Evolutionary conservation across 495 filamentous ascomycete genomes (phyloP), one percentile per base, ranked within the genome.

Genomic region (Aspergillus sparsus): DNA sequence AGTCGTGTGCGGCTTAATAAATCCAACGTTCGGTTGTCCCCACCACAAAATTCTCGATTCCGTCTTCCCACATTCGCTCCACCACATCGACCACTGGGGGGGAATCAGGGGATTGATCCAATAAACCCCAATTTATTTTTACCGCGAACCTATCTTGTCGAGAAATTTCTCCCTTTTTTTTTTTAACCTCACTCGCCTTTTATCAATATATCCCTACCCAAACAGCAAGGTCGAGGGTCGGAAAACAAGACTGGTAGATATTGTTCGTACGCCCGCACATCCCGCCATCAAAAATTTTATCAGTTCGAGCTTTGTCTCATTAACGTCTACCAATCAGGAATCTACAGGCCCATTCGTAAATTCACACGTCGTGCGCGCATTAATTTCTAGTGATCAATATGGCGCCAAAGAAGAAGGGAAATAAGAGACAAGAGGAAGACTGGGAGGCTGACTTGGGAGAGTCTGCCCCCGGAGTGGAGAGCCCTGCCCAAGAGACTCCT

Each of bases 381-480:
- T n/a, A 41, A 41, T 15, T 47, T 35, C 11, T 15, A 27, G 21
- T 27, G 21, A 27, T 21, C 59, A 69, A 60, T 11, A 69, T 97
- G 93, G 80, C 92, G 64, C 92, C 93, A 42, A 97, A 96, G 79
- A 96, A 95, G 82, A 94, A 96, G 82, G 88, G 86, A 74, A 88
- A 87, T 72, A 96, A 91, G 79, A 90, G 89, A 76, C 87, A 83
- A 67, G 83, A 89, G 68, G 91, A 96, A 69, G 91, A 96, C 79
- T 98, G 95, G 94, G 94, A 99, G 68, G 86, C 89, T 39, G 94
- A 97, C n/a, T 81, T 97, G 12, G 93, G 91, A 62, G 95, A 96
- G 76, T 70, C 83, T 9, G 82, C 85, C 53, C 83, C 82, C 37
- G 79, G 80, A 44, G 78, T 74, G 39, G 78, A 81, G 50, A 79